Conservation (phyloP, 108 stramenopile species). For the Seminavis robusta region DNA sequence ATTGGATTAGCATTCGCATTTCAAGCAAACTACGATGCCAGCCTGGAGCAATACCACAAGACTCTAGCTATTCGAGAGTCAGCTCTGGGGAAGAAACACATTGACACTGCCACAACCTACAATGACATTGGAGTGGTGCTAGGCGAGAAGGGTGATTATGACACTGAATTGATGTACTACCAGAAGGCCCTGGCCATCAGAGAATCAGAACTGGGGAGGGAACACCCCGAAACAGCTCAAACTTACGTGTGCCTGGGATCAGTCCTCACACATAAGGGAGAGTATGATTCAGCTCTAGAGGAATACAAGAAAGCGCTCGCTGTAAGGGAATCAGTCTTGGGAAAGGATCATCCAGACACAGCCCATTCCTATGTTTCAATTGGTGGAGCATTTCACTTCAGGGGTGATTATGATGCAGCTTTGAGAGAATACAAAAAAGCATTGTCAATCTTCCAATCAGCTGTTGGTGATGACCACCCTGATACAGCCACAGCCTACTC, state of each 20-base stretch:
- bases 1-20: no score
- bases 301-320: constrained; percentile 24
- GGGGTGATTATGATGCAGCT: constrained; percentile 34
- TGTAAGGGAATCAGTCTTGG: constrained; percentile 11
- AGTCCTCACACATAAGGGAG: constrained; percentile 4
- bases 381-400: constrained; percentile 45
- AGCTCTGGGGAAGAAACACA: background rate
- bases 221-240: constrained; percentile 13
- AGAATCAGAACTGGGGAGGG: background rate
- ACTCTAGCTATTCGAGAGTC: background rate
- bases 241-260: constrained; percentile 15
- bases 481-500: background rate
- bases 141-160: background rate
- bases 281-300: constrained; percentile 21
- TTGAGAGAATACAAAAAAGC: constrained; percentile 1
- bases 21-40: no score
- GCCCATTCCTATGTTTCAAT: constrained; percentile 41
- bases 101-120: background rate
- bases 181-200: background rate
- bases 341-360: constrained; percentile 3
- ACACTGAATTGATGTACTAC: background rate
- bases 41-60: background rate
- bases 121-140: background rate
- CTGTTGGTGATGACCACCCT: background rate
- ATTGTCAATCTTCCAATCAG: background rate